Conservation (phyloP, 441 rosid genomes). For the Syzygium malaccense region DNA sequence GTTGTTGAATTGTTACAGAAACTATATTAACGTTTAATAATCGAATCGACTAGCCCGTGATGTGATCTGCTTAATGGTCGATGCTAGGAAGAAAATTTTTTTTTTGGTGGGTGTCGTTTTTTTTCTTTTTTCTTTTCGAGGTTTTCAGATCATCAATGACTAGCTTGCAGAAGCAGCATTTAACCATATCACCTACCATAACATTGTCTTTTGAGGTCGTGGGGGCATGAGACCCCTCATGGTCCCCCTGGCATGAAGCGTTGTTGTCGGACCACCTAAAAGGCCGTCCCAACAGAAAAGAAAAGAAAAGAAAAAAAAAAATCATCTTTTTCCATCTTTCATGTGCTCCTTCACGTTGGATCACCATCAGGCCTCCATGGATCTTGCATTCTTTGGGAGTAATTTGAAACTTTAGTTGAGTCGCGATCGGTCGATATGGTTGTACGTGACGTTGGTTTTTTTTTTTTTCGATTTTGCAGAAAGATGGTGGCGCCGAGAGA, state of each 20-base stretch:
- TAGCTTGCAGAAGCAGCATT: background rate
- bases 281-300: background rate
- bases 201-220: background rate
- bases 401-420: background rate
- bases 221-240: background rate
- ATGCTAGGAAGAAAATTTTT: background rate
- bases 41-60: background rate
- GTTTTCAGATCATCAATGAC: background rate
- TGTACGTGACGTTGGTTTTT: background rate
- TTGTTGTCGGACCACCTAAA: background rate
- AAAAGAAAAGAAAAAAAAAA: background rate
- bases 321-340: background rate
- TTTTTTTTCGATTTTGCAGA: conserved; percentile 22
- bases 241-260: background rate
- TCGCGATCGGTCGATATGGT: background rate
- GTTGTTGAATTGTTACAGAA: background rate
- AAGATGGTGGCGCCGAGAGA: conserved; percentile 31
- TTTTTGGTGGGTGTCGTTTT: background rate
- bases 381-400: background rate
- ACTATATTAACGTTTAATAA: background rate
- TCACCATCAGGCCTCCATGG: background rate
- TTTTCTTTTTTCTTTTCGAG: background rate
- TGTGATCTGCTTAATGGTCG: background rate
- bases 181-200: background rate
- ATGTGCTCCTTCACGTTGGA: background rate